phyloP scores from a whole-genome alignment of 2,329 filamentous ascomycete species.

The Cryphonectria naterciae region DNA sequence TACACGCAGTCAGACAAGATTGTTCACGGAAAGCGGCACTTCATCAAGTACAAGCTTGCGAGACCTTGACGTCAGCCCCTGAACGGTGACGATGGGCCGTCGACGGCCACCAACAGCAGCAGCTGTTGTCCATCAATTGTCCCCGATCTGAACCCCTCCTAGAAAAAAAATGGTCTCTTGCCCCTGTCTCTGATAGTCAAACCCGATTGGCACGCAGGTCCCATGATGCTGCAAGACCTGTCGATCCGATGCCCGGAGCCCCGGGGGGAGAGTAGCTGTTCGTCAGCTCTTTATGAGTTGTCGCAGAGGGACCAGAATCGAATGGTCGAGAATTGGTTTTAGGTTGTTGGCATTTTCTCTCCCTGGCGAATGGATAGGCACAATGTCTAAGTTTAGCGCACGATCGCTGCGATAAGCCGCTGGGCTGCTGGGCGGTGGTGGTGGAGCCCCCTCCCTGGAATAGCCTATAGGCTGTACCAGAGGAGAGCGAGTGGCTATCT shows the following conservation, averaged over 20 bases:
- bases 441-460: not conserved
- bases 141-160: not conserved
- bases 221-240: conserved; percentile 1
- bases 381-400: conserved; percentile 1
- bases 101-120: not conserved
- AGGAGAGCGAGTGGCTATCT: not conserved
- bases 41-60: not conserved
- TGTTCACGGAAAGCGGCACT: not conserved
- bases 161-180: not conserved
- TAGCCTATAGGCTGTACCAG: not conserved
- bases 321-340: conserved; percentile 2
- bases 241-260: not conserved
- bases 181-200: not conserved
- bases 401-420: conserved; percentile 3
- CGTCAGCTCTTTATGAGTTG: not conserved
- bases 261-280: not conserved
- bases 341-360: not conserved
- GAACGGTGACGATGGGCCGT: not conserved
- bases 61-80: not conserved
- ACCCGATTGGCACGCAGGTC: not conserved
- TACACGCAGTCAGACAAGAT: not conserved
- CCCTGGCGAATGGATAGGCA: not conserved
- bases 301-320: not conserved
- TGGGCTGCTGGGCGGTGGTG: not conserved
- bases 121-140: not conserved